Base-by-base conservation (phyloP, 495 filamentous ascomycete species). In the Viridothelium virens region DNA sequence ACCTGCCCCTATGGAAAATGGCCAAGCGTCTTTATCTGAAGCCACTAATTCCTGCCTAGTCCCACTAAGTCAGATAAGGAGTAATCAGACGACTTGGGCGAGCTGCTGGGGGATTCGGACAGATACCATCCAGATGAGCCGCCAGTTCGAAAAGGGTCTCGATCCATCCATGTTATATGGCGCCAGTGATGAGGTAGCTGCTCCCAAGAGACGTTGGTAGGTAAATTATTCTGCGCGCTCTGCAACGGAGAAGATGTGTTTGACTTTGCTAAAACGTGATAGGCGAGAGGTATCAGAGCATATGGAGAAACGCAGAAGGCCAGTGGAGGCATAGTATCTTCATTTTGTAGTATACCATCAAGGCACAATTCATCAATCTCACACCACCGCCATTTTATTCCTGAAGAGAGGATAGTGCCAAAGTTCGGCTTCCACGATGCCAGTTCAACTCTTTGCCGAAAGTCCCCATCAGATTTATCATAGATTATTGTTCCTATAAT, bases 91-190 rank as follows among this genome's bases (percentile, higher is more conserved):
- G 48, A 53, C 5, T 11, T 25, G 48, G 48, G 18, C 18, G 18
- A 53, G n/a, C 48, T 53, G 48, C 18, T 25, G 11, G 48, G 48
- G n/a, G 48, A 16, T 53, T 25, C 48, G 48, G 48, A 53, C 18
- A 53, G 11, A 53, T 53, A 53, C 48, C 48, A 53, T 53, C 48
- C 48, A 53, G 48, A 53, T 53, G 48, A 53, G 18, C 48, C 18
- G 18, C 2, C 18, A n/a, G 48, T 53, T n/a, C 48, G 48, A 53
- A 25, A 53, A 53, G 48, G 48, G 18, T 25, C 48, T 53, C 18
- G 48, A 18, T 53, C 48, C 48, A 53, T 53, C 48, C 48, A 53
- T 53, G 48, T 53, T 53, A 53, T 53, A 53, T 53, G 48, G 18
- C 16, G 48, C 48, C 48, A 53, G n/a, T 53, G 48, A 53, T 53